phyloP scores from a whole-genome alignment of 352 stramenopile species.

The Phytophthora brassicae region DNA sequence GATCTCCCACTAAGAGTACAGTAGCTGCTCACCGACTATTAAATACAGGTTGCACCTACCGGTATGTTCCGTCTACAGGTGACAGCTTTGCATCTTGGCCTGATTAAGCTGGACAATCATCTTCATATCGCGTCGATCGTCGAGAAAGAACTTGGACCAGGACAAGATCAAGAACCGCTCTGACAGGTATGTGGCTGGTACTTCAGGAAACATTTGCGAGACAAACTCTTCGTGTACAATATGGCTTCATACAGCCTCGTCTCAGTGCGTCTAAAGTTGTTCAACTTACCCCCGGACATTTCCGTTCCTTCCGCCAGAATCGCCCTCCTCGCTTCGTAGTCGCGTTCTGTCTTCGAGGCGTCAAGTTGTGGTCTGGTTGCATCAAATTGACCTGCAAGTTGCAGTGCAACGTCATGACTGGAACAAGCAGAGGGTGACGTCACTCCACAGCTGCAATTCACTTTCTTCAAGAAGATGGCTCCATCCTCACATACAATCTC shows the following conservation, averaged over 20 bases:
- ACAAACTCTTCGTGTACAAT: not conserved
- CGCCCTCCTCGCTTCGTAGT: not conserved
- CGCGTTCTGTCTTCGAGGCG: not conserved
- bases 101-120: too few relatives aligned
- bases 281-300: not conserved
- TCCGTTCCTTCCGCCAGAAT: slow-evolving; percentile 2
- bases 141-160: too few relatives aligned
- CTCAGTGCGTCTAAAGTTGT: not conserved
- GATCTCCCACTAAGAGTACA: too few relatives aligned
- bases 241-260: not conserved
- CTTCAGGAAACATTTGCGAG: too few relatives aligned
- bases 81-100: too few relatives aligned
- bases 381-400: slow-evolving; percentile 9
- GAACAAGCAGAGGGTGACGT: slow-evolving; percentile 13
- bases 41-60: too few relatives aligned
- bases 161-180: too few relatives aligned
- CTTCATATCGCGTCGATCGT: too few relatives aligned
- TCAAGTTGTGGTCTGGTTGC: slow-evolving; percentile 19
- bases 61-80: too few relatives aligned
- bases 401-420: not conserved
- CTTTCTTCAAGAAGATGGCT: slow-evolving; percentile 33
- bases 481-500: slow-evolving; percentile 9
- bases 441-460: slow-evolving; percentile 19
- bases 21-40: too few relatives aligned
- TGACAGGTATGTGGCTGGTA: too few relatives aligned